Evolutionary conservation across 495 filamentous ascomycete genomes (phyloP), one percentile per base, ranked within the genome.

Genomic region (Penicillium maclennaniae): DNA sequence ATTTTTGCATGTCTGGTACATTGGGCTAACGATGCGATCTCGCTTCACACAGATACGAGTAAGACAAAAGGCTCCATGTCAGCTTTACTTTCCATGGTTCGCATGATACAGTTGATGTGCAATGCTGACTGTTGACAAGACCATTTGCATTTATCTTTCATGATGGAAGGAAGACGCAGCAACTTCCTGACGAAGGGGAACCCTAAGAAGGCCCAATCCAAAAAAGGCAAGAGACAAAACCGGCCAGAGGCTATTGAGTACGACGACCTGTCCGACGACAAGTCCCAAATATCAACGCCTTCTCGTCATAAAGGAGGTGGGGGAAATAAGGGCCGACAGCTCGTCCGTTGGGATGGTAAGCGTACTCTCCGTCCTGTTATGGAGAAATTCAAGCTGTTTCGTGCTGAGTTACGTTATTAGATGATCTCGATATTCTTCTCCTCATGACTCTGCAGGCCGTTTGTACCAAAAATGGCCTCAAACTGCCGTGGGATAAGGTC

Each of bases 331-430:
- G 28, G 41, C 56, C 68, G 75, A 0, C 65, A 62, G 16, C 49
- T 79, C 2, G 69, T 78, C 4, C 74, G 76, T 28, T 79, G 76
- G 76, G 65, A 69, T 53, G 62, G 75, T 79, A 65, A 51, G 66
- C 65, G n/a, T 6, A 23, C 20, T 12, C 3, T 15, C 37, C 36
- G 23, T 16, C 17, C 15, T 40, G 27, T 39, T 10, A 28, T 25
- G 14, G n/a, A 8, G 25, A 17, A 12, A 15, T 41, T 14, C 47
- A 41, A 27, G 21, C 21, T 17, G 6, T 10, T 26, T 7, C 12
- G 39, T n/a, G 25, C 16, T 43, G 21, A 28, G 50, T 64, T 48
- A 61, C 41, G 12, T 41, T 2, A 47, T 28, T 40, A 79, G 75
- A 66, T 21, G 69, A 75, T 14, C 47, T 71, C 12, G 67, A 79